Base-by-base conservation (phyloP, 139 green algal genomes). In the Tetratostichococcus sp. region DNA sequence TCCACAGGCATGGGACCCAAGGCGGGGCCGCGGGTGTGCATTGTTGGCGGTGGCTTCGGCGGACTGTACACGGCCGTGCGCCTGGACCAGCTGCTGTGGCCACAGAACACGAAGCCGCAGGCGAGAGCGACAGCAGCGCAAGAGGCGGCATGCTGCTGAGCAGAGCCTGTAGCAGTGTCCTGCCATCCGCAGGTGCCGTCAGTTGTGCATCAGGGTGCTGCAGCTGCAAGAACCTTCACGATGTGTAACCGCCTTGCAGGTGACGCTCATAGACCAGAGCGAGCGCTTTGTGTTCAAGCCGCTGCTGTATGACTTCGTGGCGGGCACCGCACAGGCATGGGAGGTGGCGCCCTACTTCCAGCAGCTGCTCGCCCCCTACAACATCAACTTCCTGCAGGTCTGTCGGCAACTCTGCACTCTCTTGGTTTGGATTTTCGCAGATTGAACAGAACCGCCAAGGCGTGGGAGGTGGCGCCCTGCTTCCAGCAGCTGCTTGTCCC, bases 211-310 rank as follows among this genome's bases (percentile, higher is more conserved):
- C 8, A 21, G 39, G 39, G 11, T 30, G 39, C 25, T 65, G 30
- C 70, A 65, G 1, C 8, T 30, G 39, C n/a, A 11, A 33, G 17
- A 62, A 2, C 14, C 50, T 62, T n/a, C 50, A 2, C 50, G 11
- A 25, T 25, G 14, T 26, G 50, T 21, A 11, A 6, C 11, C 39
- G 11, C 11, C 26, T 43, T 74, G 28, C 83, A 94, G 87, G 81
- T 99, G 3, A 95, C 91, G 1, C 77, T 99, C 0, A 88, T 99
- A 30, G 96, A 99, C 84, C 84, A 95, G 77, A 84, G 67, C 8
- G 95, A 98, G 14, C 82, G 87, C 25, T 99, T 99, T 82, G 84
- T 97, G 8, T 99, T 99, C 88, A 99, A 99, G 86, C 96, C 96
- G 31, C 79, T 99, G 87, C 85, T 99, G 72, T 99, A 99, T 80